phyloP scores from a whole-genome alignment of 352 stramenopile genomes.

The Phytopythium kandeliae region DNA sequence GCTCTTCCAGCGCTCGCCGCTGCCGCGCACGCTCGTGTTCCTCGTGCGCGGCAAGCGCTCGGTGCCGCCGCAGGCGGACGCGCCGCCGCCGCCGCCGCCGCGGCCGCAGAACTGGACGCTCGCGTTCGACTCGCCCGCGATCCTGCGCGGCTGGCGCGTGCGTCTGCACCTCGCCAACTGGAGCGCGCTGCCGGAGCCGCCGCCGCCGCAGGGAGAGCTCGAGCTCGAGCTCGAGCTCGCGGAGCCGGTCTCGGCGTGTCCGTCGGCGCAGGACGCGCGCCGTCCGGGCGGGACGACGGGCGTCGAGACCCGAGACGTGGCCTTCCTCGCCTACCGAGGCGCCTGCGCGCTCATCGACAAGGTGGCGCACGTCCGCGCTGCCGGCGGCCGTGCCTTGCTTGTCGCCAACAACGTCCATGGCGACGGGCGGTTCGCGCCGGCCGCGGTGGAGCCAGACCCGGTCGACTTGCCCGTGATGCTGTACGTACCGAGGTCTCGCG shows the following conservation, averaged over 20 bases:
- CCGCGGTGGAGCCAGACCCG: slow-evolving; percentile 18
- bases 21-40: slow-evolving; percentile 52
- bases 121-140: slow-evolving; percentile 30
- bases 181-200: slow-evolving; percentile 32
- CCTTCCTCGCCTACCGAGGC: slow-evolving; percentile 49
- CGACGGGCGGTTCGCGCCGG: slow-evolving; percentile 43
- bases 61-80: slow-evolving; percentile 6
- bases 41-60: slow-evolving; percentile 13
- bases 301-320: background rate
- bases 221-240: slow-evolving; percentile 24
- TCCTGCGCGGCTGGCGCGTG: slow-evolving; percentile 44
- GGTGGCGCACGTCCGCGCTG: slow-evolving; percentile 26
- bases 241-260: slow-evolving; percentile 36
- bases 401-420: slow-evolving; percentile 67
- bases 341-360: slow-evolving; percentile 69
- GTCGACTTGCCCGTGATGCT: slow-evolving; percentile 49
- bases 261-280: slow-evolving; percentile 7
- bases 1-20: slow-evolving; percentile 33
- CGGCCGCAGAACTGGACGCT: slow-evolving; percentile 49
- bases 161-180: slow-evolving; percentile 53
- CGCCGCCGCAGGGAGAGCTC: slow-evolving; percentile 5
- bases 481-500: too few species aligned
- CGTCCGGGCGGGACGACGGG: background rate
- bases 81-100: background rate
- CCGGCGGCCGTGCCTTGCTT: slow-evolving; percentile 29